phyloP scores from a whole-genome alignment of 1,139 yeast genomes.

The Diutina catenulata region DNA sequence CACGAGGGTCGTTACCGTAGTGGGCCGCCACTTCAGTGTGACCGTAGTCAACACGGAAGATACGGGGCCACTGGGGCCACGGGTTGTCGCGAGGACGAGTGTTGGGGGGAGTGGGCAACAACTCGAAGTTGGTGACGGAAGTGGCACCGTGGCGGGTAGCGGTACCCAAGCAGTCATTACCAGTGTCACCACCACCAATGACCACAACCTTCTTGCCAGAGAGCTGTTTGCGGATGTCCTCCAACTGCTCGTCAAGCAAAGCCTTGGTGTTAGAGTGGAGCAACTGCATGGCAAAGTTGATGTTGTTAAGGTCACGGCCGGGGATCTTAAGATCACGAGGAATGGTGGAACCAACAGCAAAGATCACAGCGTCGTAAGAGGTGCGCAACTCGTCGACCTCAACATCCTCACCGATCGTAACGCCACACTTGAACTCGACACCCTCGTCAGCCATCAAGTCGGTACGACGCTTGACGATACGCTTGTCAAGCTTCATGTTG shows the following conservation, averaged over 20 bases:
- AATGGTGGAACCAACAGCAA: conserved; percentile 94
- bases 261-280: conserved; percentile 86
- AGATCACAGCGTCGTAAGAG: conserved; percentile 68
- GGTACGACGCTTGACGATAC: conserved; percentile 84
- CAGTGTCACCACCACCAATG: conserved; percentile 99
- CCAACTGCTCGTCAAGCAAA: conserved; percentile 59
- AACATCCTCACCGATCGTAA: conserved; percentile 76
- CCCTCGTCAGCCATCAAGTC: conserved; percentile 90
- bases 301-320: conserved; percentile 82
- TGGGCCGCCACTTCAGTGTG: conserved; percentile 91
- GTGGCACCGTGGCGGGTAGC: conserved; percentile 95
- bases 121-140: conserved; percentile 90
- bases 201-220: conserved; percentile 88
- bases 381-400: conserved; percentile 56
- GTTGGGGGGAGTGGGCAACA: conserved; percentile 84
- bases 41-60: conserved; percentile 96
- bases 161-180: conserved; percentile 98
- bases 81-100: conserved; percentile 91
- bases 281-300: conserved; percentile 91
- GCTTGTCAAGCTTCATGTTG: conserved; percentile 94
- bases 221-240: conserved; percentile 57
- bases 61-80: conserved; percentile 99
- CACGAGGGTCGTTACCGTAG: conserved; percentile 96
- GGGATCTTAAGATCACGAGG: conserved; percentile 93
- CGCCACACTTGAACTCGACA: conserved; percentile 60